Evolutionary conservation across 129 eudicot species (phyloP), one percentile per base, ranked within the genome.

Genomic region (Sambucus nigra): DNA sequence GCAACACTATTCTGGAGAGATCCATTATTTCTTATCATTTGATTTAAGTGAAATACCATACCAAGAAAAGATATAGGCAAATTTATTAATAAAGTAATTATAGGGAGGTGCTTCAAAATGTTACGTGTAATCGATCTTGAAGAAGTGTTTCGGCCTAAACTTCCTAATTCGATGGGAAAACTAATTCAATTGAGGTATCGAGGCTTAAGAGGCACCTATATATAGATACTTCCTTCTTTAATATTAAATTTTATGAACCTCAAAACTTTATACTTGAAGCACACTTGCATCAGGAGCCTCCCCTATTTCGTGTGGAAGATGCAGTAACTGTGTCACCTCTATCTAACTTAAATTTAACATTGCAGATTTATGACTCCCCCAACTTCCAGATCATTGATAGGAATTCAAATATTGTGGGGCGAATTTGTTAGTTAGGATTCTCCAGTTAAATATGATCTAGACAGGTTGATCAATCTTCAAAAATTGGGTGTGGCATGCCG

Each of bases 331-430:
- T 39, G 59, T 0, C 68, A 63, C 25, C 20, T 63, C 11, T 63
- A 63, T 25, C 45, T 63, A 25, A 51, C 46, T 51, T 50, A 63
- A 44, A 63, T 21, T 41, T 63, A 63, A 19, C 51, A 51, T 5
- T 47, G 49, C n/a, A 51, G 68, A 53, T 50, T 63, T 25, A 32
- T 23, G 8, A 49, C 47, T 25, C 57, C 42, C 1, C 50, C 51
- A 32, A 23, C 29, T 7, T 20, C 26, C 19, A 32, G 13, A 28
- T 63, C 59, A 0, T 33, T 63, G 11, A 19, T 15, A 3, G 39
- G 51, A 39, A 38, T 63, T 1, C 59, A 49, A 44, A 63, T 59
- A 1, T 51, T 63, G 24, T 63, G 68, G 68, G 68, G 68, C 24
- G 68, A 39, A 3, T 63, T 63, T 51, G 58, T 63, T 4, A 51